Conservation (phyloP, 1,284 basidiomycete species). For the Sphagnurus paluster region DNA sequence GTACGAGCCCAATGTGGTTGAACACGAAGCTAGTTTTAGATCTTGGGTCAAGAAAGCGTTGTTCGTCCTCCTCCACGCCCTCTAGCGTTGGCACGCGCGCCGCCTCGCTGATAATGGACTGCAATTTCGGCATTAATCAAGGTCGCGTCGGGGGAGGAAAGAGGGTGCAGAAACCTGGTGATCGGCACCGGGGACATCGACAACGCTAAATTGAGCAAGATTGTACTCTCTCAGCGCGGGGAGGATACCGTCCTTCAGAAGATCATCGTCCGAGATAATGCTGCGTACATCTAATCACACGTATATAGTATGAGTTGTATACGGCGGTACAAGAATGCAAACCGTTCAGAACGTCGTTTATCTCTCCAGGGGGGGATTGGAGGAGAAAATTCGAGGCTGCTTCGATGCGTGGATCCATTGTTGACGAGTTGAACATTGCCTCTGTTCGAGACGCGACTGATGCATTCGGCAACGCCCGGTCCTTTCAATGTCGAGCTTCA, state of each 20-base stretch:
- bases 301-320: conserved; percentile 11
- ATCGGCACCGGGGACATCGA: conserved; percentile 72
- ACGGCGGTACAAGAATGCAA: conserved; percentile 18
- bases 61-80: conserved; percentile 38
- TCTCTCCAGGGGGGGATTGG: conserved; percentile 92
- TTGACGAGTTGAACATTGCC: conserved; percentile 40
- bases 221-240: conserved; percentile 59
- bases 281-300: conserved; percentile 75
- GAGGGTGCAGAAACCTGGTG: conserved; percentile 54
- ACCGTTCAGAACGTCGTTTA: conserved; percentile 94
- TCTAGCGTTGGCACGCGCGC: conserved; percentile 41
- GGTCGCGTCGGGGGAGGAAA: not conserved
- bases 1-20: conserved; percentile 78
- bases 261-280: conserved; percentile 85
- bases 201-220: conserved; percentile 79
- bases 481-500: no score
- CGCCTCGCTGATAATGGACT: conserved; percentile 79
- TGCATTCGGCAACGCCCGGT: no score
- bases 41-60: conserved; percentile 81
- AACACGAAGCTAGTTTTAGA: conserved; percentile 78
- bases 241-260: conserved; percentile 45
- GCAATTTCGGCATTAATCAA: conserved; percentile 22
- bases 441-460: not conserved
- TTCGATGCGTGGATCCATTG: conserved; percentile 61
- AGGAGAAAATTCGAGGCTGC: conserved; percentile 78